A percentile compares a stretch with the other conserved stretches of the same genome.
These are phyloP conservation scores for Geotrichum bryndzae DNA, from an alignment of 1,139 yeast species.

Conservation along the genomic window DNA sequence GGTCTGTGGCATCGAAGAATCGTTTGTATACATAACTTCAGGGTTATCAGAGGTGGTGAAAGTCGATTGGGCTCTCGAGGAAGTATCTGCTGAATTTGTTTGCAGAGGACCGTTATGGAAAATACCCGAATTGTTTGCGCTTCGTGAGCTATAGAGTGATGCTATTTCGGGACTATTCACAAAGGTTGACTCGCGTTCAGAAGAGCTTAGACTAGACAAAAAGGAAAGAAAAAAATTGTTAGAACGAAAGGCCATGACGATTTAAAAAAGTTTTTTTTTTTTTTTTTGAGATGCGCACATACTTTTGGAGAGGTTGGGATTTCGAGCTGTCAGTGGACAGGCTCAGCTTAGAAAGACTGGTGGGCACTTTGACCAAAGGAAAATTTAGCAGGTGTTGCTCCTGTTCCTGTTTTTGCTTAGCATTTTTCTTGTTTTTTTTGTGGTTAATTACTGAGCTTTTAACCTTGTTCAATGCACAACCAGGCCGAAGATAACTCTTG, in stretches of 20 bases:
- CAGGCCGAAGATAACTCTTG: background rate
- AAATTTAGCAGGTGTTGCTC: background rate
- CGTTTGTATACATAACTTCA: background rate
- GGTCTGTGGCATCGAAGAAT: background rate
- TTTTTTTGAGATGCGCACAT: background rate
- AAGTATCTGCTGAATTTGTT: background rate
- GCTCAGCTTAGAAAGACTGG: background rate
- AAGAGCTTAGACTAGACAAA: background rate
- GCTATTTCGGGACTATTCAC: background rate
- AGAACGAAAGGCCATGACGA: background rate
- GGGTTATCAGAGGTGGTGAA: background rate
- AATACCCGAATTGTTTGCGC: background rate
- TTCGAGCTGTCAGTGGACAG: background rate
- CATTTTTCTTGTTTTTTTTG: background rate
- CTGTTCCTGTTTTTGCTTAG: background rate
- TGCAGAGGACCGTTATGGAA: background rate
- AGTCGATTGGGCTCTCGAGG: background rate
- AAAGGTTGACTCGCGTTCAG: constrained; percentile 7
- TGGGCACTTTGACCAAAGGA: background rate
- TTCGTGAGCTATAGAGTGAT: constrained; percentile 7
- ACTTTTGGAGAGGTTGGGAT: background rate
- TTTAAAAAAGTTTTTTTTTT: too few relatives aligned
- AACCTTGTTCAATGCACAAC: background rate
- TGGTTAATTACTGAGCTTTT: constrained; percentile 11
- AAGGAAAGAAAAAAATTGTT: background rate